Evolutionary conservation across 306 rosid genomes (phyloP).

Genomic region (Vachellia pachyceras): DNA sequence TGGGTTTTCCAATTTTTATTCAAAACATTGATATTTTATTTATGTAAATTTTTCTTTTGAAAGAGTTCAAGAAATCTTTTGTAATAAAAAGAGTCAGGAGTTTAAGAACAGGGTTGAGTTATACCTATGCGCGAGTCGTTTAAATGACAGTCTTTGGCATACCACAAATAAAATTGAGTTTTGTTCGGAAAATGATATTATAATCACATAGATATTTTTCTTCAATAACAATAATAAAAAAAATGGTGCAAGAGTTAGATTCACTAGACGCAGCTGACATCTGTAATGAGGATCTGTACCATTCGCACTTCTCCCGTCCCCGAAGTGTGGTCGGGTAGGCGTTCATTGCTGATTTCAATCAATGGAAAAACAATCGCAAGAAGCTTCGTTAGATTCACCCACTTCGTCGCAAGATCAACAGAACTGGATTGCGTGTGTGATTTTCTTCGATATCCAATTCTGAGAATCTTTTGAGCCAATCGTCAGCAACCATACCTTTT

Average conservation of each 20-base stretch:
- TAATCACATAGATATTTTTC: background rate
- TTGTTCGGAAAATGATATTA: background rate
- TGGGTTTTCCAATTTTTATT: background rate
- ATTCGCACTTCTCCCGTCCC: background rate
- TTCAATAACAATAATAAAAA: background rate
- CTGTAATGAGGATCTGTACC: background rate
- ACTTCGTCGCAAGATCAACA: conserved; percentile 44
- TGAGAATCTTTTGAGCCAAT: background rate
- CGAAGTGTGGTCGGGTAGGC: background rate
- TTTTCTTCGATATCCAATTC: background rate
- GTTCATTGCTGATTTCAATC: conserved; percentile 8
- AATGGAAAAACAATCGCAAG: conserved; percentile 36
- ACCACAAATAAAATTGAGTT: background rate
- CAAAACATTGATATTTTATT: background rate
- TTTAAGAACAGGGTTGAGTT: background rate
- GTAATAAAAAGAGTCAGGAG: background rate
- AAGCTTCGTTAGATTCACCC: conserved; percentile 25
- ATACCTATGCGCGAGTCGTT: background rate
- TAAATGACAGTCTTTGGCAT: background rate
- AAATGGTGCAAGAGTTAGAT: background rate
- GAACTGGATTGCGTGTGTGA: conserved; percentile 61
- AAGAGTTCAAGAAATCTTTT: background rate
- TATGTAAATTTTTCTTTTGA: background rate
- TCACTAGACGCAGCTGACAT: background rate
- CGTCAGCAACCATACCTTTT: background rate